Evolutionary conservation across 306 rosid species (phyloP).

Genomic region (Vigna nakashimae): DNA sequence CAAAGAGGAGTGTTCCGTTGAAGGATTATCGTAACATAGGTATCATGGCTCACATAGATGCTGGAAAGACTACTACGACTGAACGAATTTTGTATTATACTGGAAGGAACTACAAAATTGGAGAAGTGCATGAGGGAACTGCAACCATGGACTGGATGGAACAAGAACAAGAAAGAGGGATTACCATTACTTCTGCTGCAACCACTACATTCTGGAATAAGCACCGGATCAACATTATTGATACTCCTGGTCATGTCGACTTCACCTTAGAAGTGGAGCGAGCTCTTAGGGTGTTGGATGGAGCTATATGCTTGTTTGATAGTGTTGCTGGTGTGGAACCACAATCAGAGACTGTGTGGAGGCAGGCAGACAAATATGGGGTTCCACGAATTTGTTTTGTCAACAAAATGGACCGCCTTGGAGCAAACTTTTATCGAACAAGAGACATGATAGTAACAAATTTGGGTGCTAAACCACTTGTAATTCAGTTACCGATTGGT

Average conservation of each 20-base stretch:
- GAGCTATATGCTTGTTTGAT: conserved; percentile 94
- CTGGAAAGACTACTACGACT: conserved; percentile 96
- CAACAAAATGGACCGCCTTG: conserved; percentile 98
- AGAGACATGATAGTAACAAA: conserved; percentile 96
- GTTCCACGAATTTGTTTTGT: conserved; percentile 96
- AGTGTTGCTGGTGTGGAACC: conserved; percentile 99
- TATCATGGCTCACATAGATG: conserved; percentile 98
- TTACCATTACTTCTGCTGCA: conserved; percentile 98
- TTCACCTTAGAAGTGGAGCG: conserved; percentile 98
- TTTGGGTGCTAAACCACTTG: conserved; percentile 95
- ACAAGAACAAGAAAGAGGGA: conserved; percentile 98
- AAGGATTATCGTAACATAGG: conserved; percentile 93
- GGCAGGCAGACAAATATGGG: conserved; percentile 97
- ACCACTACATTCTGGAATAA: conserved; percentile 96
- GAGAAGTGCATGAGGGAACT: conserved; percentile 97
- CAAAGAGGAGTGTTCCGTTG: conserved; percentile 70
- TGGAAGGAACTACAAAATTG: conserved; percentile 93
- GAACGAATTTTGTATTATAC: conserved; percentile 89
- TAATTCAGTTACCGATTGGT: conserved; percentile 88
- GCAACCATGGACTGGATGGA: conserved; percentile 99
- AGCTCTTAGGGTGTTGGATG: conserved; percentile 97
- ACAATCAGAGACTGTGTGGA: conserved; percentile 97
- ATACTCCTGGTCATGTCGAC: conserved; percentile 97
- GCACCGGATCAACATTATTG: conserved; percentile 92
- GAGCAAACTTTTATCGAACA: conserved; percentile 91